Percentiles rank a stretch among this genome's conserved stretches.
These are phyloP conservation scores for Mortierella hygrophila DNA, from an alignment of 192 early-diverging fungal species.

Conservation along the genomic window DNA sequence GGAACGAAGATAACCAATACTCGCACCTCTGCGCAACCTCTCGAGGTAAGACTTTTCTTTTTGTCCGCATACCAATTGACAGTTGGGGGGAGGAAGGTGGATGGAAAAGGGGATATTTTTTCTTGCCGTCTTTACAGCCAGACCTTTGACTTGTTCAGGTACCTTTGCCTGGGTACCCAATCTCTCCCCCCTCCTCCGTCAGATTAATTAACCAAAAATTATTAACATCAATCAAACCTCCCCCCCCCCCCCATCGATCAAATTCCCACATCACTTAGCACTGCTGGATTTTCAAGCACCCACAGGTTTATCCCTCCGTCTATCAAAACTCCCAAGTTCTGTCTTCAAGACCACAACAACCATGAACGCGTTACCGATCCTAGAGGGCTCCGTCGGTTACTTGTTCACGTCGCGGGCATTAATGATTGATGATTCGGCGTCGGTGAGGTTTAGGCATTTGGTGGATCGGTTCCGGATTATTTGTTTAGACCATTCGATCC, in stretches of 20 bases:
- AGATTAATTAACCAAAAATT: no score
- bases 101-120: neutral
- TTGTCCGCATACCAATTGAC: no score
- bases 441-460: constrained; percentile 63
- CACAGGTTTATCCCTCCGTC: constrained; percentile 72
- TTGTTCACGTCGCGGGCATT: constrained; percentile 84
- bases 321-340: constrained; percentile 83
- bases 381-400: constrained; percentile 81
- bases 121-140: neutral
- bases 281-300: constrained; percentile 90
- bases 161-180: no score
- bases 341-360: constrained; percentile 84
- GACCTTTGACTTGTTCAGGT: neutral
- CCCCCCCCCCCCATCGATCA: no score
- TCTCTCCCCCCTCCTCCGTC: no score
- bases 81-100: neutral
- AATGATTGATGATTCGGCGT: constrained; percentile 65
- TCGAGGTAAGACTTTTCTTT: constrained; percentile 51
- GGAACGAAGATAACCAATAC: constrained; percentile 88
- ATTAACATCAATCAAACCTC: no score
- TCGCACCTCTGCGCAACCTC: constrained; percentile 83
- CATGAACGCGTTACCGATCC: constrained; percentile 67
- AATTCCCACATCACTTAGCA: constrained; percentile 42
- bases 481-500: constrained; percentile 49
- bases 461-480: constrained; percentile 65